Evolutionary conservation across 768 basidiomycete species (phyloP).

Genomic region (Tylopilus vinaceipallidus): DNA sequence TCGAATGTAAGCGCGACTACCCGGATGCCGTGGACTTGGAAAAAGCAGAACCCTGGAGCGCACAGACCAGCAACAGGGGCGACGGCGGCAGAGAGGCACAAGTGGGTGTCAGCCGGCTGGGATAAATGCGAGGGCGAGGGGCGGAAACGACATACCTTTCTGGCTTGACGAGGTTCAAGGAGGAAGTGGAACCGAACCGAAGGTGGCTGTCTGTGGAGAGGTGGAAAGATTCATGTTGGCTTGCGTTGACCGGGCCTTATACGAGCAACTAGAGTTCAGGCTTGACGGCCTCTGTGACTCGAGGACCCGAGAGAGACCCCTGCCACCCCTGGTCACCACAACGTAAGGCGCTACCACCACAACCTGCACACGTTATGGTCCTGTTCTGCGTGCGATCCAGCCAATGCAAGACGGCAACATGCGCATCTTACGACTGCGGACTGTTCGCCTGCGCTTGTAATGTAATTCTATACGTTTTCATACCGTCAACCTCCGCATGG

Average conservation of each 20-base stretch:
- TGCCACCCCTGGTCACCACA: conserved; percentile 17
- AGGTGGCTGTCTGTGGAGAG: conserved; percentile 40
- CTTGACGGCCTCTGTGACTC: conserved; percentile 19
- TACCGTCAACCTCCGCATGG: not conserved
- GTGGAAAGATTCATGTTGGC: conserved; percentile 49
- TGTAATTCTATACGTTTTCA: conserved; percentile 7
- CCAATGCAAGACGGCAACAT: conserved; percentile 5
- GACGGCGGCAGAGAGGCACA: conserved; percentile 5
- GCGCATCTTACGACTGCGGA: conserved; percentile 2
- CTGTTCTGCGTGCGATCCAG: not conserved
- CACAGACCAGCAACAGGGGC: conserved; percentile 34
- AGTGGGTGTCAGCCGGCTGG: conserved; percentile 5
- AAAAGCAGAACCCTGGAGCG: conserved; percentile 21
- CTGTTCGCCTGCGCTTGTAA: conserved; percentile 1
- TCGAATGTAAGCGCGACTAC: conserved; percentile 9
- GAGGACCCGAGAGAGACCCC: conserved; percentile 30
- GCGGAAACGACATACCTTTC: conserved; percentile 8
- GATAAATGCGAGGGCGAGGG: conserved; percentile 2
- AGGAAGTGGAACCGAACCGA: conserved; percentile 14
- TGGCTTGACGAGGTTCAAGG: conserved; percentile 7
- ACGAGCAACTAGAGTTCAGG: conserved; percentile 35
- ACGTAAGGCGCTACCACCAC: conserved; percentile 22
- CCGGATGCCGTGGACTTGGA: conserved; percentile 8
- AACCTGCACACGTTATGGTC: not conserved
- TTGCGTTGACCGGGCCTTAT: conserved; percentile 59